Base-by-base conservation (phyloP, 208 protist species). In the Trypanosoma congolense region DNA sequence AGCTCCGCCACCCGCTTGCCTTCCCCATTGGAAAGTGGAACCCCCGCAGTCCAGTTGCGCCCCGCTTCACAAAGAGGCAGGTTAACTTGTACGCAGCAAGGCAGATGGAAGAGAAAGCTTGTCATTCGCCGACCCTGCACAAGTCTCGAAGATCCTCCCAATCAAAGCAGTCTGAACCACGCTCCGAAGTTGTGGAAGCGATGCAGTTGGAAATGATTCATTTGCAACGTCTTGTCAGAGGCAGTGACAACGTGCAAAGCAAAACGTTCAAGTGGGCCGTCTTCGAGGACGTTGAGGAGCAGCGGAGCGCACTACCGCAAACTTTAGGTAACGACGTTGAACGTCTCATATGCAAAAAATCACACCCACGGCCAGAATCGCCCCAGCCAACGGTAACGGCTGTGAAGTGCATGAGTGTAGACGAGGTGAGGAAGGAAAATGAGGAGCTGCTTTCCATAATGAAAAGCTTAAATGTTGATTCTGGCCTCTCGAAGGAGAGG, bases 361-460 rank as follows among this genome's bases (percentile, higher is more conserved):
- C n/a, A n/a, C n/a, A n/a, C n/a, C n/a, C n/a, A n/a, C n/a, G n/a
- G n/a, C n/a, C n/a, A n/a, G n/a, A n/a, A n/a, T n/a, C n/a, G n/a
- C n/a, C n/a, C n/a, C n/a, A n/a, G n/a, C n/a, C 52, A 57, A 1
- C 6, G 36, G 24, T 28, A 21, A 2, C 28, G 9, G 21, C 40
- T 14, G 18, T 46, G 33, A 47, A 40, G 19, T 22, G 24, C n/a
- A 83, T 81, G 60, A 61, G 52, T 30, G 57, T 62, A 31, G 40
- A 24, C 18, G 66, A 73, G 1, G 49, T 87, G 28, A 45, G 69
- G 41, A 50, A 50, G 26, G 56, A 90, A 49, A 93, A 90, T 45
- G 55, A 66, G 29, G 40, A 69, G 52, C 60, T 90, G 6, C 44
- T 90, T 22, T 62, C 64, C 19, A 82, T 93, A 40, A 61, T 82